phyloP scores from a whole-genome alignment of 805 yeast genomes.

The Sugiyamaella floridensis region DNA sequence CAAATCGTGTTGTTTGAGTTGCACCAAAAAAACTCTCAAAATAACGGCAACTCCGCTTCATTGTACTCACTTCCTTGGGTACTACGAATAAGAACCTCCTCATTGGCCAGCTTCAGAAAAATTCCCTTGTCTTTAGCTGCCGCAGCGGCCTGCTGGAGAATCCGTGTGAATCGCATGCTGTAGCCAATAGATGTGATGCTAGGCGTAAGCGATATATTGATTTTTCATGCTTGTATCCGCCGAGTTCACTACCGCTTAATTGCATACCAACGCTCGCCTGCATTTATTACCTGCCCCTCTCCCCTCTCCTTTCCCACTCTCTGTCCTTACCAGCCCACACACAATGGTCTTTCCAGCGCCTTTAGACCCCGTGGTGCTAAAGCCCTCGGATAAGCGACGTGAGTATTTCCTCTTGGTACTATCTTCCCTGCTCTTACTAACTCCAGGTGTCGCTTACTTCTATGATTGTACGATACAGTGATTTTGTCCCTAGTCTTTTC shows the following conservation, averaged over 20 bases:
- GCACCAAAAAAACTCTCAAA: too few species aligned
- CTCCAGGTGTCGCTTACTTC: constrained; percentile 59
- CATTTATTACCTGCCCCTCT: neutral
- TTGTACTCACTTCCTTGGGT: constrained; percentile 14
- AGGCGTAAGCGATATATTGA: neutral
- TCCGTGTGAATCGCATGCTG: constrained; percentile 15
- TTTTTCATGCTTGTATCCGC: neutral
- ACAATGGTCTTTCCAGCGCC: constrained; percentile 6
- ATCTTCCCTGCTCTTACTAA: neutral
- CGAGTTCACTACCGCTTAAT: neutral
- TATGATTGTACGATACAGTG: constrained; percentile 44
- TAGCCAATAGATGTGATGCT: neutral
- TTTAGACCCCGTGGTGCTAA: constrained; percentile 12
- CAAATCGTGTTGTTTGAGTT: neutral
- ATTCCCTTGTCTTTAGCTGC: constrained; percentile 4
- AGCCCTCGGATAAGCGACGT: constrained; percentile 14
- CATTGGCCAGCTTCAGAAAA: constrained; percentile 4
- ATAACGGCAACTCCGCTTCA: neutral
- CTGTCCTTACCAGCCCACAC: neutral
- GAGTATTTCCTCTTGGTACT: neutral
- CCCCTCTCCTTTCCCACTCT: neutral
- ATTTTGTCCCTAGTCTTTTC: constrained; percentile 34
- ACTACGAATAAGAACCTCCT: constrained; percentile 6
- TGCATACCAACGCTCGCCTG: neutral
- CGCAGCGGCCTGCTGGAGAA: constrained; percentile 7